Conservation (phyloP, 2,329 filamentous ascomycete genomes). For the Purpureocillium takamizusanense region DNA sequence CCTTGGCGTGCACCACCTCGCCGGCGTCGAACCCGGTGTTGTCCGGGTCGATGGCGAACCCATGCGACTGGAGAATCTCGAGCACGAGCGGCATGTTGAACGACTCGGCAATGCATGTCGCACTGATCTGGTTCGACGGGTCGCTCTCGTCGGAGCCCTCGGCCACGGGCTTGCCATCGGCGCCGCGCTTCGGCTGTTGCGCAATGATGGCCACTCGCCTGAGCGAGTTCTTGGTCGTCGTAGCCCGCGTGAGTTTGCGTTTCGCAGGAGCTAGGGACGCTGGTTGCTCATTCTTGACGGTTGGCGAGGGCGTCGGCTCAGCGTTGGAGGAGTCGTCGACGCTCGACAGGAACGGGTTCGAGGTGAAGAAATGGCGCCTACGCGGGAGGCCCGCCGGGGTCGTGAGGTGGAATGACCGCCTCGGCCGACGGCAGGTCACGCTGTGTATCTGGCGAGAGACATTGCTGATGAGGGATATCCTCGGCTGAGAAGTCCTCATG, state of each 20-base stretch:
- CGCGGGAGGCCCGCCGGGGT: constrained; percentile 35
- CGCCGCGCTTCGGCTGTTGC: constrained; percentile 43
- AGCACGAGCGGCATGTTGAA: constrained; percentile 56
- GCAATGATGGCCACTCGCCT: constrained; percentile 81
- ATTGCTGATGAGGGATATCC: constrained; percentile 22
- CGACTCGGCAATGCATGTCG: constrained; percentile 53
- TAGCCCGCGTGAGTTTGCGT: constrained; percentile 35
- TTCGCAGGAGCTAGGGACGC: constrained; percentile 20
- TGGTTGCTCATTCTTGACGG: constrained; percentile 9
- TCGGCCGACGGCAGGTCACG: constrained; percentile 15
- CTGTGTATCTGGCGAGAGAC: constrained; percentile 19
- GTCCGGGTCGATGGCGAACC: constrained; percentile 54
- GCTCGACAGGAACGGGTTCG: constrained; percentile 44
- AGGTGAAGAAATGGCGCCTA: constrained; percentile 57
- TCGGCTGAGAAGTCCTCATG: constrained; percentile 23
- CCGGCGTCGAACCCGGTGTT: constrained; percentile 49
- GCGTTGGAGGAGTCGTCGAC: constrained; percentile 11
- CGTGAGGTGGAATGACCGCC: constrained; percentile 37
- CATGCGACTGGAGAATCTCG: constrained; percentile 47
- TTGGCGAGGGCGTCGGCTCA: constrained; percentile 5
- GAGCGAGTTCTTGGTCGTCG: constrained; percentile 60
- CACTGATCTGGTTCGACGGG: constrained; percentile 40
- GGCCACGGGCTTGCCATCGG: constrained; percentile 18
- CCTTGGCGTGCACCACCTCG: constrained; percentile 55
- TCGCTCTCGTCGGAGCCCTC: constrained; percentile 15